Evolutionary conservation across 768 basidiomycete species (phyloP).

Genomic region (Kwoniella newhampshirensis): DNA sequence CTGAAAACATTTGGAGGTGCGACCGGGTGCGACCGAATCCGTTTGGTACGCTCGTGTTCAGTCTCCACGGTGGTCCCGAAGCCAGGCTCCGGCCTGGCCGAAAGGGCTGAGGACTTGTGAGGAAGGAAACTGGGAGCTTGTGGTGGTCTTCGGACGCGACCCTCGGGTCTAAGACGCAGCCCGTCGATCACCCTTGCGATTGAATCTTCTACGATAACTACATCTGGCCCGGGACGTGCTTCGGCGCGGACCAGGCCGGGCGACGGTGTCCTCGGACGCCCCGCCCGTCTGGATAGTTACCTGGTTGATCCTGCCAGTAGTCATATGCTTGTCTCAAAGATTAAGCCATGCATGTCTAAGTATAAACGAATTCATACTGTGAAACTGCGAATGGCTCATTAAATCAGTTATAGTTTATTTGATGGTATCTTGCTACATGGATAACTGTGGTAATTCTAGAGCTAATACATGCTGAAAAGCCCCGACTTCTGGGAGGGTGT

Average conservation of each 20-base stretch:
- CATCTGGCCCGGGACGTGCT: conserved; percentile 22
- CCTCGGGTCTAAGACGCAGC: conserved; percentile 6
- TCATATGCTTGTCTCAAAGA: conserved; percentile 82
- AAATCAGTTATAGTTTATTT: conserved; percentile 81
- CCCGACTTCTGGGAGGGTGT: conserved; percentile 71
- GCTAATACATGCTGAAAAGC: conserved; percentile 72
- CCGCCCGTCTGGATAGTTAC: conserved; percentile 61
- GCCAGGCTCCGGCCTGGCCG: conserved; percentile 50
- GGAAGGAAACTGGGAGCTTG: conserved; percentile 57
- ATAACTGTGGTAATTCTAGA: conserved; percentile 78
- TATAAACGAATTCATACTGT: conserved; percentile 71
- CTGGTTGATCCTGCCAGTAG: conserved; percentile 83
- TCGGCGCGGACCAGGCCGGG: conserved; percentile 25
- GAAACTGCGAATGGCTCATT: conserved; percentile 81
- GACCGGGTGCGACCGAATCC: conserved; percentile 38
- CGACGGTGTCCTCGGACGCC: conserved; percentile 1
- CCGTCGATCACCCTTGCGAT: conserved; percentile 1
- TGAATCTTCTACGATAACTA: conserved; percentile 12
- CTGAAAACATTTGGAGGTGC: conserved; percentile 54
- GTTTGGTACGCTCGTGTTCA: conserved; percentile 39
- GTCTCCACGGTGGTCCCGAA: conserved; percentile 53
- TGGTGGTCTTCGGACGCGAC: conserved; percentile 23
- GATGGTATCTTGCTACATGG: conserved; percentile 73
- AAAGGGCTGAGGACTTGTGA: conserved; percentile 57
- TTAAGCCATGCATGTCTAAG: conserved; percentile 81